Percentiles rank a stretch among this genome's conserved stretches.
phyloP scores from a whole-genome alignment of 1,139 yeast species.

The Groenewaldozyma auringiensis region DNA sequence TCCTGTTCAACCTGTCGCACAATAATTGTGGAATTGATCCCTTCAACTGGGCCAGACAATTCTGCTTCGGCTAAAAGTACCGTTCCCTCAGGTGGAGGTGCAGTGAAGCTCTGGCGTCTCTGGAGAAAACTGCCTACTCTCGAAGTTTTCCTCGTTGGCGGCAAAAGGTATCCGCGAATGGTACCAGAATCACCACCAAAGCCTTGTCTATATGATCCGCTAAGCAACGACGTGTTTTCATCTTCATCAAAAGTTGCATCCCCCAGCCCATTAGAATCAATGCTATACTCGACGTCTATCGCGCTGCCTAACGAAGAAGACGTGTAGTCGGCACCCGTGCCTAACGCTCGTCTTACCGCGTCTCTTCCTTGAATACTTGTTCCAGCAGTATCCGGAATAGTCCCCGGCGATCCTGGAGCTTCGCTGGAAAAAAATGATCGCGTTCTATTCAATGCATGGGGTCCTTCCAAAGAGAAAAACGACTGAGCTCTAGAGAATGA shows the following conservation, averaged over 20 bases:
- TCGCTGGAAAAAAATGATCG: constrained; percentile 41
- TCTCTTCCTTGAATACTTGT: neutral
- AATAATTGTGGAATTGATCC: constrained; percentile 38
- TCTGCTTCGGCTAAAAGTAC: constrained; percentile 22
- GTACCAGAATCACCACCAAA: neutral
- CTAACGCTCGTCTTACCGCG: constrained; percentile 3
- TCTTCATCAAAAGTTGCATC: constrained; percentile 16
- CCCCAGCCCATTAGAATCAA: constrained; percentile 20
- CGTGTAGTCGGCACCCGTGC: neutral
- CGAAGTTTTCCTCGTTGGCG: neutral
- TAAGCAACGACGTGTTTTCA: constrained; percentile 6
- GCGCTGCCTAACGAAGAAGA: neutral
- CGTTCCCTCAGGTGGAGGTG: constrained; percentile 15
- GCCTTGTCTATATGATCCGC: neutral
- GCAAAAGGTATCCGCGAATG: neutral
- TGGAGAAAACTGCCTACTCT: neutral
- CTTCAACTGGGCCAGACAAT: constrained; percentile 39
- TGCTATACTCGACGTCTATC: constrained; percentile 6
- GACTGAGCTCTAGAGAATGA: constrained; percentile 75
- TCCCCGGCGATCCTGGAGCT: constrained; percentile 6
- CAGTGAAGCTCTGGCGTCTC: neutral
- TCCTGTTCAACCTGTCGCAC: constrained; percentile 61
- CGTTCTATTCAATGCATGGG: constrained; percentile 32
- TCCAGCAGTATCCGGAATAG: constrained; percentile 1
- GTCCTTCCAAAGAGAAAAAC: constrained; percentile 47